These are phyloP conservation scores for Fistulinella prunicolor DNA, from an alignment of 768 basidiomycete genomes.

Conservation along the genomic window DNA sequence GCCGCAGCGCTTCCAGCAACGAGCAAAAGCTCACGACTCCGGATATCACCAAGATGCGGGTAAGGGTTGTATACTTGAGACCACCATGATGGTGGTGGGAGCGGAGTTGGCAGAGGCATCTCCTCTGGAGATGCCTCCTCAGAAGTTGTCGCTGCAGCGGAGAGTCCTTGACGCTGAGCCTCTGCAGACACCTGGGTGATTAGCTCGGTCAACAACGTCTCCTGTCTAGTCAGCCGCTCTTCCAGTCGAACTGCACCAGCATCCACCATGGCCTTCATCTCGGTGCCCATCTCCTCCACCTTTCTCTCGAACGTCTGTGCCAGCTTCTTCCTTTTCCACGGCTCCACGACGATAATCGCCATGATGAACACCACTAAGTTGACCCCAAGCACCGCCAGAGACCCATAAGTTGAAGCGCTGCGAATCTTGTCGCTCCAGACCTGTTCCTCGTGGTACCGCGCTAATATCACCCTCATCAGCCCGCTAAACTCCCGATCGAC, in stretches of 20 bases:
- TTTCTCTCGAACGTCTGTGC: constrained; percentile 89
- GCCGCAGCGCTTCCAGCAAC: constrained; percentile 28
- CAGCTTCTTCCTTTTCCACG: constrained; percentile 88
- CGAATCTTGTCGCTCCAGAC: constrained; percentile 99
- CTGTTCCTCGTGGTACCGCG: constrained; percentile 96
- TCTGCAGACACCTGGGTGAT: constrained; percentile 16
- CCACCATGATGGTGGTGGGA: constrained; percentile 7
- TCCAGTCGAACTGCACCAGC: constrained; percentile 48
- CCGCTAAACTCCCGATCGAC: constrained; percentile 87
- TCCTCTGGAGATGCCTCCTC: constrained; percentile 4
- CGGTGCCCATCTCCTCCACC: constrained; percentile 53
- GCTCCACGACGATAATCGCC: constrained; percentile 90
- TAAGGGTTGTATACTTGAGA: constrained; percentile 7
- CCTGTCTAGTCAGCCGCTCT: constrained; percentile 49
- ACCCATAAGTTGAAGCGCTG: constrained; percentile 91
- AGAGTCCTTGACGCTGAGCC: constrained; percentile 10
- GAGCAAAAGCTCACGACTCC: constrained; percentile 25
- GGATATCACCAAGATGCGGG: constrained; percentile 9
- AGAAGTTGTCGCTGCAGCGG: constrained; percentile 1
- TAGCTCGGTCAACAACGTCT: constrained; percentile 31
- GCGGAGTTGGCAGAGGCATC: not conserved
- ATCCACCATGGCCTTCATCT: constrained; percentile 43
- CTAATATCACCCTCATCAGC: constrained; percentile 85
- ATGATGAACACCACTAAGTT: constrained; percentile 89
- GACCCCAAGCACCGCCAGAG: constrained; percentile 77